phyloP scores from a whole-genome alignment of 73 alveolate genomes.

The Paramecium pentaurelia region DNA sequence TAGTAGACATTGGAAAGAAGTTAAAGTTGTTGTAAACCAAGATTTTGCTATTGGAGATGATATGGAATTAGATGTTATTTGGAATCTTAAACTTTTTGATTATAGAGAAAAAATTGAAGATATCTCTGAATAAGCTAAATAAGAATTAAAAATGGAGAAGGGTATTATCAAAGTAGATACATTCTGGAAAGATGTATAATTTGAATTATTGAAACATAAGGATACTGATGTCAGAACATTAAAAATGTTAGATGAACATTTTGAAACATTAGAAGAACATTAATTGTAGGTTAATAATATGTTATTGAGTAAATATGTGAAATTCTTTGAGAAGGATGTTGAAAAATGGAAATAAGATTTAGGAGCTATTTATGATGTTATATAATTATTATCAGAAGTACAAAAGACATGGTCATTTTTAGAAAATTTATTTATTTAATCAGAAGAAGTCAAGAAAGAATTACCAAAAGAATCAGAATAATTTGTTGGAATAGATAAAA shows the following conservation, averaged over 20 bases:
- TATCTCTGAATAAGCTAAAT: conserved; percentile 96
- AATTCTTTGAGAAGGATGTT: conserved; percentile 74
- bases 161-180: conserved; percentile 95
- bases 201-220: conserved; percentile 84
- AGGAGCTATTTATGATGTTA: conserved; percentile 88
- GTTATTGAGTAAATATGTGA: conserved; percentile 78
- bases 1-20: conserved; percentile 88
- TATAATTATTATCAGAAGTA: conserved; percentile 95
- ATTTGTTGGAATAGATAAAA: conserved; percentile 95
- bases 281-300: conserved; percentile 71
- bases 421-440: conserved; percentile 99
- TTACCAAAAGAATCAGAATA: conserved; percentile 99
- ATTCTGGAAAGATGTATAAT: conserved; percentile 87
- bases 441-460: conserved; percentile 99
- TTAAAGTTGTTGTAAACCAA: conserved; percentile 72
- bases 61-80: conserved; percentile 81
- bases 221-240: conserved; percentile 89
- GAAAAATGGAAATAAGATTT: conserved; percentile 81
- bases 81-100: conserved; percentile 83
- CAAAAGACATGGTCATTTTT: conserved; percentile 95
- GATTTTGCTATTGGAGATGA: conserved; percentile 82
- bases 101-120: conserved; percentile 89
- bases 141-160: conserved; percentile 99
- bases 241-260: conserved; percentile 98
- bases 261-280: conserved; percentile 99